Base-by-base conservation (phyloP, 805 yeast species). In the Saccharomycopsis sp. region DNA sequence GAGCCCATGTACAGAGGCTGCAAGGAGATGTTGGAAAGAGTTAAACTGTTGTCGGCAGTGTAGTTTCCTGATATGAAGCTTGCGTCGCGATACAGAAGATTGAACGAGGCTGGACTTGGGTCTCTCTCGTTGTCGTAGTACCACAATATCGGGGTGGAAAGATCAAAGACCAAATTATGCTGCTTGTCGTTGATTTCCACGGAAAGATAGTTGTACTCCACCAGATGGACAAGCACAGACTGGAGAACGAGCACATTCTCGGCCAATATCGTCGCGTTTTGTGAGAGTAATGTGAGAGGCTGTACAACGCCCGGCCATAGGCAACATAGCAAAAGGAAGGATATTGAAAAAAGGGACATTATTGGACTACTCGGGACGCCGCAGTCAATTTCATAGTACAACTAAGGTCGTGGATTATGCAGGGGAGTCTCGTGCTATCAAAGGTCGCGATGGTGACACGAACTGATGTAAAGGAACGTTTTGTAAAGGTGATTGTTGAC, bases 111-210 rank as follows among this genome's bases (percentile, higher is more conserved):
- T 23, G 34, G 24, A 20, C 23, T 54, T 37, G 5, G 23, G 15
- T 8, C 18, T 16, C 15, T n/a, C 14, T 34, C 8, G 12, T 12
- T 16, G 34, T 16, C 18, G 24, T 44, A 29, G 24, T 34, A 51
- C 58, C 57, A 57, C 1, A 57, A 23, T 9, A 57, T 54, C 3
- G 61, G 61, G 14, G 55, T 23, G 29, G 57, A 54, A 18, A 55
- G 23, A 18, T 55, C 58, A 23, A 57, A 55, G 2, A 57, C 15
- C 20, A 55, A 40, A 20, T 46, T 52, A 16, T 34, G 16, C 1
- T 1, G 15, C n/a, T 20, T 16, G 41, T 18, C 24, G 58, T 57
- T 55, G 18, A 57, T 46, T 2, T 44, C 20, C 16, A 50, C 48
- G 15, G 48, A 12, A 8, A 44, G 21, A 44, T 44, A 44, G 16